A percentile compares a stretch with the other conserved stretches of the same genome.
These are phyloP conservation scores for Keqinozyma sinolaborantium DNA, from an alignment of 1,139 yeast genomes.

Conservation along the genomic window DNA sequence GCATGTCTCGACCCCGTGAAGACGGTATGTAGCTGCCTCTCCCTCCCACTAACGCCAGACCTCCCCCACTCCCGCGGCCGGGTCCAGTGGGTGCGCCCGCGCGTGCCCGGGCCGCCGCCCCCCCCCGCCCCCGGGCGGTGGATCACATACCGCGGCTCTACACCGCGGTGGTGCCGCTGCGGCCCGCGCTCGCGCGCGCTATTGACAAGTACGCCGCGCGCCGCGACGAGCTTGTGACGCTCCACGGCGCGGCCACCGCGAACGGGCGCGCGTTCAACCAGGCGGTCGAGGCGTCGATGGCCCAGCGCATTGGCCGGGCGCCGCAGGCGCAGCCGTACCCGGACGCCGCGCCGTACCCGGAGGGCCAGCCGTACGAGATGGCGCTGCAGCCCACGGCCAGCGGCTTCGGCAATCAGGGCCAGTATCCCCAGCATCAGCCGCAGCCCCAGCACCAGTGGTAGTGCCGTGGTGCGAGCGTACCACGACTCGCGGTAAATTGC, in stretches of 20 bases:
- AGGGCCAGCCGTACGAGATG: conserved; percentile 1
- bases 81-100: too few species aligned
- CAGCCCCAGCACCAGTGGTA: too few species aligned
- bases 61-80: too few species aligned
- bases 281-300: conserved; percentile 53
- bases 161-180: conserved; percentile 64
- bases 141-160: conserved; percentile 54
- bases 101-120: too few species aligned
- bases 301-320: conserved; percentile 15
- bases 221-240: conserved; percentile 68
- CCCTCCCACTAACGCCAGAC: too few species aligned
- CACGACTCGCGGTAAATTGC: too few species aligned
- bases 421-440: conserved; percentile 2
- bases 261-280: conserved; percentile 72
- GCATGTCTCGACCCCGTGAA: too few species aligned
- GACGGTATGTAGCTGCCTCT: too few species aligned
- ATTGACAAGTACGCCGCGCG: conserved; percentile 74
- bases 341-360: neutral
- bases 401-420: conserved; percentile 12
- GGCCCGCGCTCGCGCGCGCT: conserved; percentile 68
- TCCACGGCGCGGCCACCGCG: conserved; percentile 63
- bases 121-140: too few species aligned
- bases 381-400: conserved; percentile 12
- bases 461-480: too few species aligned
- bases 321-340: too few species aligned